Base-by-base conservation (phyloP, 2,329 filamentous ascomycete species). In the Gliomastix tumulicola region DNA sequence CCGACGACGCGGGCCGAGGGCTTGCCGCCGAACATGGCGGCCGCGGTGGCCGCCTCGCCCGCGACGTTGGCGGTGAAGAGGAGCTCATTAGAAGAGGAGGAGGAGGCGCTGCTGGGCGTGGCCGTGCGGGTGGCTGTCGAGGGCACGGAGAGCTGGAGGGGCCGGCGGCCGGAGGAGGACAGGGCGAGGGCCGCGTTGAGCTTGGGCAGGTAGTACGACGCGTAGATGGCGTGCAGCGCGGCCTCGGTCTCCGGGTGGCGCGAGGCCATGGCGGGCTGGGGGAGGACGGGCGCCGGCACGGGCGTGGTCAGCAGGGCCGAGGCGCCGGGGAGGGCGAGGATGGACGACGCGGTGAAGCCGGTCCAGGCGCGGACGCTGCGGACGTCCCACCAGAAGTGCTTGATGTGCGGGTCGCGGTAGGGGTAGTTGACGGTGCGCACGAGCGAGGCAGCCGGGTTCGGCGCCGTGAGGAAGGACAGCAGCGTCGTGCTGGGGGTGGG, bases 331-430 rank as follows among this genome's bases (percentile, higher is more conserved):
- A 94, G 78, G 6, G 76, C 68, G 46, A 82, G 71, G 55, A 96
- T 81, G 39, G 81, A 79, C 37, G 71, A 59, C 10, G 85, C 66
- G 45, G 77, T 86, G 73, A 96, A 96, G 48, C 78, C 74, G 35
- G 74, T 75, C 90, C 90, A 96, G 43, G 79, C 74, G 44, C 86
- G 79, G 46, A 96, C 70, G 56, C 94, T 90, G 48, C 90, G 84
- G 40, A 94, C 75, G 53, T 97, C 90, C 85, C 88, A 96, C 90
- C 90, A 97, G 60, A 90, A 95, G 65, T 94, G 81, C 57, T 82
- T 87, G 50, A 74, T 82, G 60, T 71, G 75, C 51, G 71, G 80
- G 56, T 79, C 84, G 44, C 69, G 76, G 51, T 70, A 68, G 45
- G 63, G 79, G 54, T 83, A 81, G 41, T 83, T 85, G 47, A 90